A percentile compares a stretch with the other conserved stretches of the same genome.
These are phyloP conservation scores for Talaromyces sp. DNA, from an alignment of 2,329 filamentous ascomycete species.

Conservation along the genomic window DNA sequence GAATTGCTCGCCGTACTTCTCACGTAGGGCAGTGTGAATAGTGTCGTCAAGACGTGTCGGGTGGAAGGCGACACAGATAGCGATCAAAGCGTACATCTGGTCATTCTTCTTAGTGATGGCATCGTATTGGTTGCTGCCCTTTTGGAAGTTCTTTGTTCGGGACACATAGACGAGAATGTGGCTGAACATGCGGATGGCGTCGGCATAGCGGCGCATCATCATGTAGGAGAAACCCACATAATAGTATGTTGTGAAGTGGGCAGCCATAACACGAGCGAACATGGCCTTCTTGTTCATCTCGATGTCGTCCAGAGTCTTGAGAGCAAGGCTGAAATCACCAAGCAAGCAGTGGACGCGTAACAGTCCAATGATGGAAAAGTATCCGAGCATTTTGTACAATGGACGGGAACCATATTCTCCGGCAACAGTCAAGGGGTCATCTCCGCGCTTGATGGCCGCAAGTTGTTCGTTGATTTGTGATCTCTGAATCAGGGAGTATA, in stretches of 20 bases:
- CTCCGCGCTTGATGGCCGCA: constrained; percentile 86
- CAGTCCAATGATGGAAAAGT: constrained; percentile 98
- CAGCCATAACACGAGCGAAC: constrained; percentile 99
- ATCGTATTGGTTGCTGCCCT: constrained; percentile 85
- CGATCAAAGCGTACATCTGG: constrained; percentile 98
- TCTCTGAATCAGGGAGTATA: constrained; percentile 97
- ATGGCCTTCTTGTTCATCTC: constrained; percentile 99
- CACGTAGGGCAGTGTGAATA: constrained; percentile 93
- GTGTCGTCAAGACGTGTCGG: constrained; percentile 96
- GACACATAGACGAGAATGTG: constrained; percentile 99
- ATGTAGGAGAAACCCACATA: constrained; percentile 99
- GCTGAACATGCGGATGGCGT: constrained; percentile 99
- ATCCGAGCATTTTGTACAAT: constrained; percentile 96
- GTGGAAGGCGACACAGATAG: constrained; percentile 97
- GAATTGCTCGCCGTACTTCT: constrained; percentile 99
- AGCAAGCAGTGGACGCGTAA: constrained; percentile 93
- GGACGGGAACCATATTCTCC: constrained; percentile 94
- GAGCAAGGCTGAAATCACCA: constrained; percentile 93
- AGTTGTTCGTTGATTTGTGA: constrained; percentile 98
- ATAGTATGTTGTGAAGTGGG: constrained; percentile 99
- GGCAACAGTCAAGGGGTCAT: constrained; percentile 81
- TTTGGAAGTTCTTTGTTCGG: constrained; percentile 99
- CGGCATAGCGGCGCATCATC: constrained; percentile 99
- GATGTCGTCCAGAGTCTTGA: constrained; percentile 98
- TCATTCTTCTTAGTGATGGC: constrained; percentile 99